Base-by-base conservation (phyloP, 176 grass and related monocot genomes). In the Musa troglodytarum region DNA sequence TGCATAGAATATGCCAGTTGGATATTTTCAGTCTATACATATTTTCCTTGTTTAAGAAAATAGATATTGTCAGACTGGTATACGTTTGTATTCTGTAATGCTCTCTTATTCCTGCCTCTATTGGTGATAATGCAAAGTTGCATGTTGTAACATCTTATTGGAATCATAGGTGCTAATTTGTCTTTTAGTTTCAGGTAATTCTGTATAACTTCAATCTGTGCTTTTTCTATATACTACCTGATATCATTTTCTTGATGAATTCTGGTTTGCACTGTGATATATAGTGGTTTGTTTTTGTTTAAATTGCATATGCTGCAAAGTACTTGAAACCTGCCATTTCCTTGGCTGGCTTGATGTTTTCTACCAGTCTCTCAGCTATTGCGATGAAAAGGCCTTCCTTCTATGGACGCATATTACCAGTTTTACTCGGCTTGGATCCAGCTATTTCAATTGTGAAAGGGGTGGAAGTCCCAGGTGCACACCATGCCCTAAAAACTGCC, bases 301-400 rank as follows among this genome's bases (percentile, higher is more conserved):
- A 74, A n/a, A 64, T 78, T 65, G 52, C 34, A 43, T 43, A 43
- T 6, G 34, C 34, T 43, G 3, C 34, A 43, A 43, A 43, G 34
- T 43, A 43, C 34, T 43, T 6, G 34, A 43, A 43, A 43, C 34
- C 16, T 34, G 53, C 67, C 9, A 7, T 63, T 20, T 77, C 59
- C 20, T 83, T 2, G 20, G 71, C 63, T 85, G 64, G 68, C 75
- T 81, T 75, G 21, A 77, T 73, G 66, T 73, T 80, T 74, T 82
- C 50, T 62, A 68, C 50, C 90, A 97, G 94, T 83, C 87, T 97
- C 74, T 90, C 94, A 80, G 90, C 77, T 87, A 90, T 97, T 64
- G 94, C 94, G 15, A 83, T 83, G 78, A 97, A 81, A 85, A 93
- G 94, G 77, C 94, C 94, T 80, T 90, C 94, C 34, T 97, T 97